Evolutionary conservation across 129 eudicot species (phyloP).

Genomic region (Calendula officinalis): DNA sequence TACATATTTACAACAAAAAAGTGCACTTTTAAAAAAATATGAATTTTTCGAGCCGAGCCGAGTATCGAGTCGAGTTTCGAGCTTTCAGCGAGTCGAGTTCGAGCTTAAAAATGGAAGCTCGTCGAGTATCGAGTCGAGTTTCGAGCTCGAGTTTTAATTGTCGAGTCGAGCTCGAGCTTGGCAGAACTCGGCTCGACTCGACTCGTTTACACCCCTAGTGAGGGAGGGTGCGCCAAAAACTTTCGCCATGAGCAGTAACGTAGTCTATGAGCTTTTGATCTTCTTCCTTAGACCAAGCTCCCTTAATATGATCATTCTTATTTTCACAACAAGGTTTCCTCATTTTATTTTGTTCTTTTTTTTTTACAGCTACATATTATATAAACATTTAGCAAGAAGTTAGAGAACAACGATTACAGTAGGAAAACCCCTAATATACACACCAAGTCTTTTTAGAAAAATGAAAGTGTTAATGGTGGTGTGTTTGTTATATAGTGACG

Average conservation of each 20-base stretch:
- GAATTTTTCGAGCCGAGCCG: no score
- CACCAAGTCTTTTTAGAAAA: background rate
- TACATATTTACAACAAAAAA: no score
- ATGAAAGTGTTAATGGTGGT: background rate
- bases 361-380: background rate
- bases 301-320: conserved; percentile 22
- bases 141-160: no score
- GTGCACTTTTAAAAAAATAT: no score
- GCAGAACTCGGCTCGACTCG: no score
- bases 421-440: no score
- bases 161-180: no score
- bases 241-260: conserved; percentile 39
- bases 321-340: conserved; percentile 31
- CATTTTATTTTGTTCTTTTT: conserved; percentile 10
- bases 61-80: no score
- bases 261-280: conserved; percentile 38
- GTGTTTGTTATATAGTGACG: background rate
- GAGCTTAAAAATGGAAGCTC: no score
- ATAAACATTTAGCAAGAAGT: background rate
- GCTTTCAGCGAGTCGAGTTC: no score
- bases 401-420: background rate
- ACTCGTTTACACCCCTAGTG: no score
- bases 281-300: conserved; percentile 51
- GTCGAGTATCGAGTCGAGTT: no score
- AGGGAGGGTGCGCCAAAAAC: conserved; percentile 38